Evolutionary conservation across 495 filamentous ascomycete species (phyloP), one percentile per base, ranked within the genome.

Genomic region (Podospora pseudocomata): DNA sequence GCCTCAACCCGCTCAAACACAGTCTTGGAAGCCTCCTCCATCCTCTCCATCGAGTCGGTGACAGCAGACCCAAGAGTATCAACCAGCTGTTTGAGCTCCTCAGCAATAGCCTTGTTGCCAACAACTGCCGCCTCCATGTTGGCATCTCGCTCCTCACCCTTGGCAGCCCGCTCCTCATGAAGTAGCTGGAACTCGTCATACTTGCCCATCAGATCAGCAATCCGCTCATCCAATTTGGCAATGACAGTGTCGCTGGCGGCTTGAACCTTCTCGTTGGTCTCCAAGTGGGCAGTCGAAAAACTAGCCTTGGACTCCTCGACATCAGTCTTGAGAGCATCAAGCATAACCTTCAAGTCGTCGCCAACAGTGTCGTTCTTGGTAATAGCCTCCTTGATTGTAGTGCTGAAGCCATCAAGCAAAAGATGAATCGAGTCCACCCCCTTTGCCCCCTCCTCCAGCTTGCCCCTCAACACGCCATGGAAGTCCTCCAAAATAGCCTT

Each of bases 31-130:
- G 95, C 92, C 66, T 89, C 89, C 57, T 89, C 86, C 82, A 94
- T 89, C 68, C 92, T 92, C 75, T 96, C 92, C 54, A 92, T 87
- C 0, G 88, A 88, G 49, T 96, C 92, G n/a, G 88, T 91, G 65
- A 96, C 86, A 28, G 88, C 87, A n/a, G 87, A 84, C 18, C 92
- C 91, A 72, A 97, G 90, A 11, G 90, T 90, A 67, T 96, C 92
- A 69, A 96, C 89, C 5, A 94, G 86, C 2, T 90, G 78, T 72
- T 88, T 91, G 57, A 97, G 88, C 67, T 97, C 94, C 69, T 97
- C 94, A 0, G 92, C 88, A 44, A 94, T 86, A 2, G 86, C 82
- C 77, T 90, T 96, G 54, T 90, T 93, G 65, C 83, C 85, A 4
- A 88, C 83, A 27, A 94, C 75, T 11, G 91, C 84, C 65, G 90